Evolutionary conservation across 2,329 filamentous ascomycete species (phyloP), one percentile per base, ranked within the genome.

Genomic region (Botrytis cinerea): DNA sequence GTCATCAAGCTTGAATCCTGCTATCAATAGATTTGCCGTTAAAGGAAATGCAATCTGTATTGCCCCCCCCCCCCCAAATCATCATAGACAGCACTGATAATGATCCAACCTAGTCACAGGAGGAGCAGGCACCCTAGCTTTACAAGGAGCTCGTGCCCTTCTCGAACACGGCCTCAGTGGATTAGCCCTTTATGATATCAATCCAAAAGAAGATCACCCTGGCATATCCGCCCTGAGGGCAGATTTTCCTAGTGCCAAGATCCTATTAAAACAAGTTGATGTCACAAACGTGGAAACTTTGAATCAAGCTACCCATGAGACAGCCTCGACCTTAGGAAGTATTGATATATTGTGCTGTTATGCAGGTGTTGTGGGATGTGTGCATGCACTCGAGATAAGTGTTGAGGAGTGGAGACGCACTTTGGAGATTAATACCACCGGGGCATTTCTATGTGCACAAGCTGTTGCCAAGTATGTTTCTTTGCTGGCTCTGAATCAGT

Each of bases 361-460:
- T 77, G 92, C 91, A 0, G 92, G 92, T 8, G 86, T 94, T 0
- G 92, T 93, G 0, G 86, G 85, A 54, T 91, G 88, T 76, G 84
- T 86, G 0, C 86, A 89, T 74, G 88, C 91, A 0, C 81, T 92
- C 1, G 87, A 91, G 2, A 89, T 90, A 83, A 82, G 85, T 0
- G 81, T 86, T 0, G 83, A 84, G 2, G 84, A 91, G 76, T 94
- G 89, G 86, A 86, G 89, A 10, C 85, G 86, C 43, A 87, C 91
- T 0, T 78, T 94, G 32, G 91, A 93, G 73, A 87, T 94, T 79
- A 95, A 95, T 79, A 88, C 90, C 1, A 92, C 90, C 0, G 92
- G 92, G 0, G 84, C 86, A 0, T 95, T 93, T 78, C 83, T 94
- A 25, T 90, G 89, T 76, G 91, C 92, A 0, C 91, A 93, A 76